A percentile compares a stretch with the other conserved stretches of the same genome.
Conservation (phyloP, 1,139 yeast genomes). For the Arxiozyma heterogenica region DNA sequence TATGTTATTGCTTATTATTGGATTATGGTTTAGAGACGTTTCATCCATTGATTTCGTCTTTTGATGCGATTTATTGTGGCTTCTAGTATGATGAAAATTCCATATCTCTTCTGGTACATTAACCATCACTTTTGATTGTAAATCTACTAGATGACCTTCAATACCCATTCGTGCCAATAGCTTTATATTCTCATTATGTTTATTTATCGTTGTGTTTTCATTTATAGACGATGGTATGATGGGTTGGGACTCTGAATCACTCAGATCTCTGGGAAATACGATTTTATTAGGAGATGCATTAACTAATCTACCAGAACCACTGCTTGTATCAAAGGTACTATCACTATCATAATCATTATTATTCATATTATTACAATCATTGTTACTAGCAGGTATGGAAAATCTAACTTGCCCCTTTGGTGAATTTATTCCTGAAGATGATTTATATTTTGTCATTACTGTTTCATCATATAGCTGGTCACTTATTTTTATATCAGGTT, state of each 20-base stretch:
- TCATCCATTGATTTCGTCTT: conserved; percentile 4
- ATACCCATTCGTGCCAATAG: background rate
- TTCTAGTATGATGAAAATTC: conserved; percentile 17
- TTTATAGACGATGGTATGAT: background rate
- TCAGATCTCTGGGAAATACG: conserved; percentile 11
- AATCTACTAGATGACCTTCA: conserved; percentile 23
- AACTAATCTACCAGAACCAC: background rate
- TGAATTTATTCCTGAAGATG: conserved; percentile 3
- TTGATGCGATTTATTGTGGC: conserved; percentile 4
- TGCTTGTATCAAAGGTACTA: background rate
- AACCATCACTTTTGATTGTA: conserved; percentile 26
- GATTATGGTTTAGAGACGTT: background rate
- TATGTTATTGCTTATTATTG: background rate
- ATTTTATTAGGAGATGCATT: conserved; percentile 11
- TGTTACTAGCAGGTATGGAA: conserved; percentile 11
- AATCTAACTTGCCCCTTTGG: conserved; percentile 13
- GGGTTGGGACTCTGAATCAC: background rate
- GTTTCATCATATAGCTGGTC: background rate
- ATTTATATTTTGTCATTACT: conserved; percentile 1
- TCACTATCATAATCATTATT: no score
- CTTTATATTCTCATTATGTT: background rate
- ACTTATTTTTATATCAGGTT: background rate
- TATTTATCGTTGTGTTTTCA: conserved; percentile 2
- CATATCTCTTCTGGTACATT: conserved; percentile 28
- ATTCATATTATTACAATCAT: no score